Evolutionary conservation across 352 stramenopile genomes (phyloP), one percentile per base, ranked within the genome.

Genomic region (Pythium guiyangense): DNA sequence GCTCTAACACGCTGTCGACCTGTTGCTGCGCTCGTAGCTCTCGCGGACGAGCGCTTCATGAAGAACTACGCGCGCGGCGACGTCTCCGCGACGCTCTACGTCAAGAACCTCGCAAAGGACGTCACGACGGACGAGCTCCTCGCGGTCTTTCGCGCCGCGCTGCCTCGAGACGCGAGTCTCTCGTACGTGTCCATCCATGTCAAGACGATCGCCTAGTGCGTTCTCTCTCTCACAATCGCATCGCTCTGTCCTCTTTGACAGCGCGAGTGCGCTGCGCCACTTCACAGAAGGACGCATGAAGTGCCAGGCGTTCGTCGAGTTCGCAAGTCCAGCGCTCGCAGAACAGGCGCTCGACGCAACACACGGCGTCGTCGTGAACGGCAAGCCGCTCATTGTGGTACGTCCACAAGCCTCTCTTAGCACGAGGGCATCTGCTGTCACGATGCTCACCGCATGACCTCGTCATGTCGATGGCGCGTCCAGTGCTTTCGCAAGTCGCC

Each of bases 281-380:
- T 95, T 96, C 37, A 84, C 78, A 25, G 70, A 79, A 57, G 87
- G 87, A 1, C 62, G 84, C 52, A 91, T 96, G 78, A 92, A 92
- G 48, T 90, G 79, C 31, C 87, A 96, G 52, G 85, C 84, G 9
- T 96, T 96, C 50, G 67, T 95, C 27, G 80, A 72, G 49, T 94
- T 83, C 54, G 67, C 79, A 29, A 80, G 53, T 1, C 50, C 71
- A 20, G 67, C 83, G 11, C 37, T 86, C 17, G 87, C 87, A 3
- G 61, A 53, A 22, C 48, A 42, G 18, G 79, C 84, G 20, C 71
- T 94, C 12, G 46, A 82, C 5, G 59, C 72, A 9, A 67, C 83
- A 9, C 86, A 96, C 56, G 87, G 87, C 8, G 71, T 91, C 17
- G 54, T 92, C 10, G 25, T 95, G 3, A 74, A 91, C 29, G 73